Conservation (phyloP, 1,284 basidiomycete species). For the Ganoderma leucocontextum region DNA sequence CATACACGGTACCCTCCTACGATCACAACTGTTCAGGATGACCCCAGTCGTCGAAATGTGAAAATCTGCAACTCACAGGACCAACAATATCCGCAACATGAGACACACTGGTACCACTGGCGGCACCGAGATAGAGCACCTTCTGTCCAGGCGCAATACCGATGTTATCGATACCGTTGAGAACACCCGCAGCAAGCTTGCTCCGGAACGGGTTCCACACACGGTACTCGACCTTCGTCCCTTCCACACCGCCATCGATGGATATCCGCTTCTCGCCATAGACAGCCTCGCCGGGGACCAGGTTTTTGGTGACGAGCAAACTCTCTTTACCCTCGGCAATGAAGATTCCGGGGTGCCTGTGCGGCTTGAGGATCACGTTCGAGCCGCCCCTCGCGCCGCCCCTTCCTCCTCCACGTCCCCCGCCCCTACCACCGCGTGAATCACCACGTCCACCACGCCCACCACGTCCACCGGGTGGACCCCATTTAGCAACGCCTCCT, state of each 20-base stretch:
- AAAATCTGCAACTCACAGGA: conserved; percentile 59
- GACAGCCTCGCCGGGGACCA: conserved; percentile 96
- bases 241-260: conserved; percentile 80
- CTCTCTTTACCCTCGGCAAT: conserved; percentile 97
- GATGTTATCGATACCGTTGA: conserved; percentile 95
- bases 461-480: conserved; percentile 27
- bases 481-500: conserved; percentile 49
- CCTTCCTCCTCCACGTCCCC: conserved; percentile 58
- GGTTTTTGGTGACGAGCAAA: conserved; percentile 96
- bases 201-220: conserved; percentile 99
- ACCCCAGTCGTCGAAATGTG: background rate
- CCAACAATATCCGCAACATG: conserved; percentile 99
- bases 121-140: conserved; percentile 98
- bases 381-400: conserved; percentile 84
- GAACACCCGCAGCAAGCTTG: conserved; percentile 96
- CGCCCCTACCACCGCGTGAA: conserved; percentile 54
- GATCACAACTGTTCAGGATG: conserved; percentile 10
- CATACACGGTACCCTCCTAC: conserved; percentile 95
- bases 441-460: conserved; percentile 49
- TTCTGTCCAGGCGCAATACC: conserved; percentile 95
- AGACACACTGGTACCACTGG: conserved; percentile 95
- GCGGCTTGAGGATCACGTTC: conserved; percentile 93
- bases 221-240: conserved; percentile 94
- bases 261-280: conserved; percentile 98
- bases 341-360: conserved; percentile 94